A percentile compares a stretch with the other conserved stretches of the same genome.
Conservation (phyloP, 495 filamentous ascomycete species). For the Baudoinia panamericana region DNA sequence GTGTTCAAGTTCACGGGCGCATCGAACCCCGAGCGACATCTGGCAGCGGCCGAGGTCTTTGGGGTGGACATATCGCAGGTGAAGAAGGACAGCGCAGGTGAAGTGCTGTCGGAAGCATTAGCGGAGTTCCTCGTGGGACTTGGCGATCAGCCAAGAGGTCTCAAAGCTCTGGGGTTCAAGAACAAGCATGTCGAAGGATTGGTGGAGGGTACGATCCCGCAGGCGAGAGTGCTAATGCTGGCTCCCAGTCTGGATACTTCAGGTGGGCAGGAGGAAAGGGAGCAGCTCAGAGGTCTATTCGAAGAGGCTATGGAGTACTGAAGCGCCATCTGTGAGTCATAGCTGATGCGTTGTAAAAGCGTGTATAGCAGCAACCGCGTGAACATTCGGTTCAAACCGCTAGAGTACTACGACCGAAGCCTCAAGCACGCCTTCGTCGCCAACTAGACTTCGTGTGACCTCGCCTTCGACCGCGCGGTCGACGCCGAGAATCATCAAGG, state of each 20-base stretch:
- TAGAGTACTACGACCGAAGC: constrained; percentile 41
- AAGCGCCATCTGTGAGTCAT: no score
- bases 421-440: constrained; percentile 47
- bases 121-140: constrained; percentile 63
- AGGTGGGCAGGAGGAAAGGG: constrained; percentile 50
- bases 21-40: constrained; percentile 80
- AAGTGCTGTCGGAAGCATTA: constrained; percentile 71
- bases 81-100: constrained; percentile 74
- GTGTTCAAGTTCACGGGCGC: constrained; percentile 89
- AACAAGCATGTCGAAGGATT: constrained; percentile 58
- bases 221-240: constrained; percentile 78
- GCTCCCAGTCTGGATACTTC: constrained; percentile 65
- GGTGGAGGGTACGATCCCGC: constrained; percentile 89
- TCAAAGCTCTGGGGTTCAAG: constrained; percentile 73
- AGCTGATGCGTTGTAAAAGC: not conserved
- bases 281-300: constrained; percentile 49
- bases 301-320: constrained; percentile 56
- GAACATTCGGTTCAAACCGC: not conserved
- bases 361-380: not conserved
- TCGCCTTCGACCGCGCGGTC: constrained; percentile 42
- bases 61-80: constrained; percentile 78
- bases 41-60: constrained; percentile 78
- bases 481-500: constrained; percentile 61
- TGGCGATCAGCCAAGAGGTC: constrained; percentile 78
- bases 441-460: constrained; percentile 41